Conservation (phyloP, 352 stramenopile species). For the Plasmopara muralis region DNA sequence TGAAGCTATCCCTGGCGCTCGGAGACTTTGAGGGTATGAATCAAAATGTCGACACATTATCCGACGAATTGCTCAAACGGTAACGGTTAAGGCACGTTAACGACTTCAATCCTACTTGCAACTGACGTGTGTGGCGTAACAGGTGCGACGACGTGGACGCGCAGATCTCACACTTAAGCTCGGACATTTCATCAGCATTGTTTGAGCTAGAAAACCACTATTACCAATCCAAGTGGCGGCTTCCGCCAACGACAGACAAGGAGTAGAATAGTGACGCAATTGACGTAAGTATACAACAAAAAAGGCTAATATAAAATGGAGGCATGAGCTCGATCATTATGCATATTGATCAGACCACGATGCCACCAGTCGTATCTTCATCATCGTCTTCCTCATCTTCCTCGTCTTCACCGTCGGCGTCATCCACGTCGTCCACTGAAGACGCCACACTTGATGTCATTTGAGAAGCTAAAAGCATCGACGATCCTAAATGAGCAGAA, state of each 20-base stretch:
- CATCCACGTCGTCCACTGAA: slow-evolving; percentile 31
- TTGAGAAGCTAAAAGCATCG: slow-evolving; percentile 21
- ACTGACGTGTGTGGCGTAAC: not conserved
- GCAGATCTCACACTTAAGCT: slow-evolving; percentile 68
- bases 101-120: not conserved
- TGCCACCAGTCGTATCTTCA: slow-evolving; percentile 43
- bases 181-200: slow-evolving; percentile 69
- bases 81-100: slow-evolving; percentile 12
- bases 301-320: not conserved
- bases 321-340: not conserved
- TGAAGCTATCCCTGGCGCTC: slow-evolving; percentile 74
- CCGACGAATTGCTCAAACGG: slow-evolving; percentile 64
- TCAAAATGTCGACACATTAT: slow-evolving; percentile 68
- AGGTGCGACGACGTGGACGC: slow-evolving; percentile 78
- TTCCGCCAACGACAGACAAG: slow-evolving; percentile 20
- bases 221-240: slow-evolving; percentile 77
- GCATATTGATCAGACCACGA: slow-evolving; percentile 18
- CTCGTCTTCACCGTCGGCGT: slow-evolving; percentile 33
- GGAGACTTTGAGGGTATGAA: slow-evolving; percentile 84
- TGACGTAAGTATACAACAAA: slow-evolving; percentile 12
- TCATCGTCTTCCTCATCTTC: slow-evolving; percentile 49
- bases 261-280: slow-evolving; percentile 9
- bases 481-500: slow-evolving; percentile 10
- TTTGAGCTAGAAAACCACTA: slow-evolving; percentile 82
- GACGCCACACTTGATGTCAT: slow-evolving; percentile 20